Evolutionary conservation across 2,329 filamentous ascomycete genomes (phyloP).

Genomic region (Cytospora paraplurivora): DNA sequence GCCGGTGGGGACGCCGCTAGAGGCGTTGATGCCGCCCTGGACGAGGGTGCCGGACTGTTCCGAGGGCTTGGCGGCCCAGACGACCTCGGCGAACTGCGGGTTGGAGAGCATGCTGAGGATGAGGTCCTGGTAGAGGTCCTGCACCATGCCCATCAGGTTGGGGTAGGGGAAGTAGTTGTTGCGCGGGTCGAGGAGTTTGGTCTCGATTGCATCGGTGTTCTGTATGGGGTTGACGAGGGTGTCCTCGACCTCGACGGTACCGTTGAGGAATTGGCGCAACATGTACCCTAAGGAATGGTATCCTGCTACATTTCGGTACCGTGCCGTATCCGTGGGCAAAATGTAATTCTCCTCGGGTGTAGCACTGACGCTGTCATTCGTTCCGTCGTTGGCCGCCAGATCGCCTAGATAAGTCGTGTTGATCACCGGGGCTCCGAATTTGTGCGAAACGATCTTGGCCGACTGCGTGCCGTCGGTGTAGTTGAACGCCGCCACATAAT

Average conservation of each 20-base stretch:
- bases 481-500: slow-evolving; percentile 41
- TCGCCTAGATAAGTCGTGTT: slow-evolving; percentile 39
- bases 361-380: slow-evolving; percentile 40
- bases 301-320: slow-evolving; percentile 39
- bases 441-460: slow-evolving; percentile 33
- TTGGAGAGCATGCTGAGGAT: slow-evolving; percentile 30
- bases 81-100: slow-evolving; percentile 25
- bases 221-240: slow-evolving; percentile 34
- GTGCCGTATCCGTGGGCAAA: slow-evolving; percentile 33
- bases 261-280: slow-evolving; percentile 40
- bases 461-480: slow-evolving; percentile 38
- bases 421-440: slow-evolving; percentile 37
- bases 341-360: slow-evolving; percentile 38
- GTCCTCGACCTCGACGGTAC: slow-evolving; percentile 36
- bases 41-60: slow-evolving; percentile 33
- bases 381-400: slow-evolving; percentile 39
- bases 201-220: slow-evolving; percentile 43
- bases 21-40: slow-evolving; percentile 20
- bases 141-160: slow-evolving; percentile 36
- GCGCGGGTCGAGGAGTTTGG: slow-evolving; percentile 43
- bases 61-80: slow-evolving; percentile 36
- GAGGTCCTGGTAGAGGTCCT: slow-evolving; percentile 38
- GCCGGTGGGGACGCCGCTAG: neutral
- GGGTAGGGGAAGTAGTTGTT: slow-evolving; percentile 38
- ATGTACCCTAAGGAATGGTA: slow-evolving; percentile 42